A percentile compares a stretch with the other conserved stretches of the same genome.
Evolutionary conservation across 2,329 filamentous ascomycete species (phyloP).

Genomic region (Epicoccum sorghinum): DNA sequence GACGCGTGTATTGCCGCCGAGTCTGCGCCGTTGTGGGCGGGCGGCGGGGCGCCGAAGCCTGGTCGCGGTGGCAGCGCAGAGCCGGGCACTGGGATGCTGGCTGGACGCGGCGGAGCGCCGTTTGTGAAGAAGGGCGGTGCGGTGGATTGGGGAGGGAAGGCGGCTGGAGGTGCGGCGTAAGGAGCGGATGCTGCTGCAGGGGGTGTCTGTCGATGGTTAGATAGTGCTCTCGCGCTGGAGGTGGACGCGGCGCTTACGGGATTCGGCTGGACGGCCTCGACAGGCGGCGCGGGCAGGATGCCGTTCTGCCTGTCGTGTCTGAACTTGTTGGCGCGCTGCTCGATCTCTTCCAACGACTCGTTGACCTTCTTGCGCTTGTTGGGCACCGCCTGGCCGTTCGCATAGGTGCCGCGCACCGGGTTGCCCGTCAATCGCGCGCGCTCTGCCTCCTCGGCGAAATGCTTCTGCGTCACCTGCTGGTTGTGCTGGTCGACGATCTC

Average conservation of each 20-base stretch:
- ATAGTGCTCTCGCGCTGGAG: too few relatives aligned
- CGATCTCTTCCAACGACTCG: slow-evolving; percentile 76
- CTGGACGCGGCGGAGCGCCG: slow-evolving; percentile 28
- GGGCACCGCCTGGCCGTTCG: slow-evolving; percentile 47
- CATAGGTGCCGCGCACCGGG: slow-evolving; percentile 62
- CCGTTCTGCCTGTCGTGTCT: slow-evolving; percentile 50
- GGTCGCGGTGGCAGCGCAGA: slow-evolving; percentile 46
- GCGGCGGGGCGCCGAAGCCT: slow-evolving; percentile 35
- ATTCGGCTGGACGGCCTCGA: slow-evolving; percentile 46
- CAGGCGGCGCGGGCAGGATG: slow-evolving; percentile 30
- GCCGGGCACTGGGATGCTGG: slow-evolving; percentile 34
- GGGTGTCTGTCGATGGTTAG: slow-evolving; percentile 23
- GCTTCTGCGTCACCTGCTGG: slow-evolving; percentile 83
- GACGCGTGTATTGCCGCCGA: slow-evolving; percentile 45
- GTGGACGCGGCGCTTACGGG: slow-evolving; percentile 14
- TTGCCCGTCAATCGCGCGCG: slow-evolving; percentile 84
- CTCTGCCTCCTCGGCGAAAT: slow-evolving; percentile 84
- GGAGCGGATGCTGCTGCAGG: slow-evolving; percentile 21
- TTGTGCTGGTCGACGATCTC: slow-evolving; percentile 83
- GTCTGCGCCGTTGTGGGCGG: slow-evolving; percentile 23
- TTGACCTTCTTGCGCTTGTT: slow-evolving; percentile 72
- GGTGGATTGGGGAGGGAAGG: slow-evolving; percentile 27
- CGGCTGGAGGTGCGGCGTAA: slow-evolving; percentile 23
- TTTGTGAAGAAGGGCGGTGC: slow-evolving; percentile 27
- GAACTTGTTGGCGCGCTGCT: slow-evolving; percentile 72